Evolutionary conservation across 192 early-diverging fungal genomes (phyloP).

Genomic region (Dissophora ornata): DNA sequence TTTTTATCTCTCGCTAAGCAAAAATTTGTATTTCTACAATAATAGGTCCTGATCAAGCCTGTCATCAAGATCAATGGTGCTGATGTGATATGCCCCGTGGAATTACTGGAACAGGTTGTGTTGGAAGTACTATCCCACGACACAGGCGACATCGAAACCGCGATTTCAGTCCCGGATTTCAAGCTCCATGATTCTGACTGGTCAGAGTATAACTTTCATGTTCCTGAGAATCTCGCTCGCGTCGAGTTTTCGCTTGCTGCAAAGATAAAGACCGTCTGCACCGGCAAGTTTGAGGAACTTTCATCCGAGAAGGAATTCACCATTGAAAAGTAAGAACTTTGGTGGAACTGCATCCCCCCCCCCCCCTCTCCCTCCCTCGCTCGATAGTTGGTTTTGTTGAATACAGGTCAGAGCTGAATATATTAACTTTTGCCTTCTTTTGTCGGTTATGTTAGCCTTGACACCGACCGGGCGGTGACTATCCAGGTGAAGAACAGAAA

Average conservation of each 20-base stretch:
- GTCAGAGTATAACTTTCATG: conserved; percentile 46
- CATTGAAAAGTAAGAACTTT: conserved; percentile 15
- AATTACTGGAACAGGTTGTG: conserved; percentile 50
- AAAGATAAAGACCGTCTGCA: conserved; percentile 48
- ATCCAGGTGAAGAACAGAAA: conserved; percentile 7
- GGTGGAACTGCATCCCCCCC: neutral
- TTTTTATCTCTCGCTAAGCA: too few relatives aligned
- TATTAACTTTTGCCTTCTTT: too few relatives aligned
- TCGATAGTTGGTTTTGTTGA: neutral
- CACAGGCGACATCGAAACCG: conserved; percentile 17
- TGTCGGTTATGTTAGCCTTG: too few relatives aligned
- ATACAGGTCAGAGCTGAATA: too few relatives aligned
- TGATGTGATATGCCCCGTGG: conserved; percentile 29
- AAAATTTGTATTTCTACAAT: too few relatives aligned
- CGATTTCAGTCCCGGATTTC: conserved; percentile 20
- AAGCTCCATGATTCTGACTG: conserved; percentile 23
- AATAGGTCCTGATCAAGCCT: conserved; percentile 39
- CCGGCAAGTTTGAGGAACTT: conserved; percentile 19
- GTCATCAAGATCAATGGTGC: neutral
- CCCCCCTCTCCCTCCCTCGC: too few relatives aligned
- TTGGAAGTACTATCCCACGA: conserved; percentile 32
- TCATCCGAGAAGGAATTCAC: neutral
- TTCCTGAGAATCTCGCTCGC: conserved; percentile 37
- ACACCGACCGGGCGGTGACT: neutral
- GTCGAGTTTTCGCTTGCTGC: conserved; percentile 32